Evolutionary conservation across 164 flowering plant genomes (phyloP).

Genomic region (Euptelea pleiosperma): DNA sequence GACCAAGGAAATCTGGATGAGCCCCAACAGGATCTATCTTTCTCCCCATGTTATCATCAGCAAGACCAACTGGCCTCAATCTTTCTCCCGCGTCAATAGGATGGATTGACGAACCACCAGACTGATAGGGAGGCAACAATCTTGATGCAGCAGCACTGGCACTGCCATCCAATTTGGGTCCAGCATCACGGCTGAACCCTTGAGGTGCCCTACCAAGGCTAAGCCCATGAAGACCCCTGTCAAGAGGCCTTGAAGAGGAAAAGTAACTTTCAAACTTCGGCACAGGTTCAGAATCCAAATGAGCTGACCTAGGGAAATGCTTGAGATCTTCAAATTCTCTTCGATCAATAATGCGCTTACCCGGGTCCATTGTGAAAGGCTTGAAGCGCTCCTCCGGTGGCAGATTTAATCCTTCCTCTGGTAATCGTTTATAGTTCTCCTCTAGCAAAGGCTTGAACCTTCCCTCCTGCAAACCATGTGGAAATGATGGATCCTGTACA

Average conservation of each 20-base stretch:
- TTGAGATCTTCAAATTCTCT: slow-evolving; percentile 48
- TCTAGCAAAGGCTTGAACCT: slow-evolving; percentile 30
- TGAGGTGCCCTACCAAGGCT: slow-evolving; percentile 33
- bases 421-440: slow-evolving; percentile 17
- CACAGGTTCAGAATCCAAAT: slow-evolving; percentile 40
- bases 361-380: slow-evolving; percentile 35
- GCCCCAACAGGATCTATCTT: slow-evolving; percentile 26
- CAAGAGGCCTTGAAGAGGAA: slow-evolving; percentile 41
- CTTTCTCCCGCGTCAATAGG: no score
- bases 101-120: slow-evolving; percentile 24
- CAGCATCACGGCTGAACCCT: slow-evolving; percentile 35
- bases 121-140: slow-evolving; percentile 38
- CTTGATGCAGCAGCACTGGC: slow-evolving; percentile 35
- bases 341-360: slow-evolving; percentile 26
- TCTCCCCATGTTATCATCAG: slow-evolving; percentile 38
- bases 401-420: slow-evolving; percentile 25
- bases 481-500: slow-evolving; percentile 19
- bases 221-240: slow-evolving; percentile 33
- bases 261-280: slow-evolving; percentile 32
- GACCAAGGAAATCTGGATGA: slow-evolving; percentile 44
- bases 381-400: slow-evolving; percentile 23
- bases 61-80: slow-evolving; percentile 30
- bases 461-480: slow-evolving; percentile 38
- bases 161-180: slow-evolving; percentile 28
- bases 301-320: slow-evolving; percentile 49